phyloP scores from a whole-genome alignment of 768 basidiomycete genomes.

The Tulasnella sp. region DNA sequence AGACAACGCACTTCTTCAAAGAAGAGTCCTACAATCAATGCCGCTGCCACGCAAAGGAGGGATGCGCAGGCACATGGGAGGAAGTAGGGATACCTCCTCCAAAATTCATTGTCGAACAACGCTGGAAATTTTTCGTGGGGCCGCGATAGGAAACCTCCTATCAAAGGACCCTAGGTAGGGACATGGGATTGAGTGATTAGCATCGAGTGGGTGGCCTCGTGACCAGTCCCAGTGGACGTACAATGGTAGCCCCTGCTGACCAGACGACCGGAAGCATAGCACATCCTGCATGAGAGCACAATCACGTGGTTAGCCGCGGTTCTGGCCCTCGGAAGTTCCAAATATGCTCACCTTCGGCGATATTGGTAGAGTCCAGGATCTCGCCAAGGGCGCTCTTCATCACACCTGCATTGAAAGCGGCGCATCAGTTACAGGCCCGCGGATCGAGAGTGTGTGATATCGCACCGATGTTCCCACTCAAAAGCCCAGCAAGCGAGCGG shows the following conservation, averaged over 20 bases:
- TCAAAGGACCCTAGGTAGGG: slow-evolving; percentile 20
- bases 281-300: slow-evolving; percentile 20
- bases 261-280: slow-evolving; percentile 25
- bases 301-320: not conserved
- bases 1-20: slow-evolving; percentile 26
- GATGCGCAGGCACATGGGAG: slow-evolving; percentile 28
- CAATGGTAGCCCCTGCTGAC: slow-evolving; percentile 27
- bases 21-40: not conserved
- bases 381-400: slow-evolving; percentile 28
- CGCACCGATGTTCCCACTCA: slow-evolving; percentile 27
- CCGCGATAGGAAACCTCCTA: slow-evolving; percentile 27
- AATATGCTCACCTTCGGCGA: slow-evolving; percentile 19
- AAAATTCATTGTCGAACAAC: slow-evolving; percentile 23
- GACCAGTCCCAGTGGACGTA: not conserved
- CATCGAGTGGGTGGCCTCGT: not conserved
- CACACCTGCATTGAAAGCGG: slow-evolving; percentile 5
- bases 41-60: not conserved
- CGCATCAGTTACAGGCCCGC: not conserved
- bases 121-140: slow-evolving; percentile 28
- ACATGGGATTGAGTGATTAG: not conserved
- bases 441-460: not conserved
- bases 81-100: slow-evolving; percentile 29
- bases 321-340: not conserved
- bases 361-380: slow-evolving; percentile 26
- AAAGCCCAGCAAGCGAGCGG: slow-evolving; percentile 25